phyloP scores from a whole-genome alignment of 2,329 filamentous ascomycete species.

The Sporothrix variecibatus region DNA sequence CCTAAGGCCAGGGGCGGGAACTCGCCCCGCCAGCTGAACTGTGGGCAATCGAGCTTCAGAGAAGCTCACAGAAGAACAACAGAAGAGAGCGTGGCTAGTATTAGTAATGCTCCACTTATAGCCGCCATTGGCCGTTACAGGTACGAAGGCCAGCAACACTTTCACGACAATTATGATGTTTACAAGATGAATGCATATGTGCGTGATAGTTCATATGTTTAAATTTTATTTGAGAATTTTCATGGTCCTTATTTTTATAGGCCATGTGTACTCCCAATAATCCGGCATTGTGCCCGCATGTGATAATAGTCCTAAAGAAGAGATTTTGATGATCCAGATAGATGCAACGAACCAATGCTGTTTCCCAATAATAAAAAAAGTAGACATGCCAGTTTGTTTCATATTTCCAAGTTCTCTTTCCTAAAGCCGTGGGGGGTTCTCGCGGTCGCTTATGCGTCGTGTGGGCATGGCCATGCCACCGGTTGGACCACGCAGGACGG shows the following conservation, averaged over 20 bases:
- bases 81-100: background rate
- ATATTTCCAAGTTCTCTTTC: no score
- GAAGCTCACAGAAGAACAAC: constrained; percentile 27
- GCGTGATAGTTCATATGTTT: background rate
- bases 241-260: background rate
- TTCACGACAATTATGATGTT: background rate
- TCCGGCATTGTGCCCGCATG: background rate
- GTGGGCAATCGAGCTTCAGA: constrained; percentile 20
- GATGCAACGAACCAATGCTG: background rate
- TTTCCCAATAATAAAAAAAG: background rate
- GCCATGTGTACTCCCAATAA: no score
- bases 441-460: constrained; percentile 30
- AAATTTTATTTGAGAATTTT: background rate
- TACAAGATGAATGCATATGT: no score
- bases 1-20: background rate
- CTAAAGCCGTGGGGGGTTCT: constrained; percentile 30
- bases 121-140: background rate
- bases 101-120: constrained; percentile 23
- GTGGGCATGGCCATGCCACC: constrained; percentile 13
- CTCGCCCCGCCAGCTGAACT: background rate
- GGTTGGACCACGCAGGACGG: background rate
- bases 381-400: background rate
- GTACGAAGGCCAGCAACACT: background rate
- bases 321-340: background rate
- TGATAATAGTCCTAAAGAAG: background rate